Evolutionary conservation across 257 asterid genomes (phyloP).

Genomic region (Penstemon barbatus): DNA sequence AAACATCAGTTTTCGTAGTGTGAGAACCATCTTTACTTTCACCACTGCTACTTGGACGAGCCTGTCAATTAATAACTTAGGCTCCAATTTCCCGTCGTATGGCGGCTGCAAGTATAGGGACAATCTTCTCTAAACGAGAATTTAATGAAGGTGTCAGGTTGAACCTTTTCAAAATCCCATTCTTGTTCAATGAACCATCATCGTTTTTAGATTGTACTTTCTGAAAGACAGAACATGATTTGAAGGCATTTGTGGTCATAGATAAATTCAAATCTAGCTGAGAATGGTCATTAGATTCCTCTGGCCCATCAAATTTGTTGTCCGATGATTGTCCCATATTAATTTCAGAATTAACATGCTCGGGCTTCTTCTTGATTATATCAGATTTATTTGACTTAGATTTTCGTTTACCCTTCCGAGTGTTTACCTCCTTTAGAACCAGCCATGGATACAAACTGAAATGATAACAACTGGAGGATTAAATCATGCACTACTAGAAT

Average conservation of each 20-base stretch:
- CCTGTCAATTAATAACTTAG: no score
- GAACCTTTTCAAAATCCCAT: no score
- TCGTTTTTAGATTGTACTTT: conserved; percentile 4
- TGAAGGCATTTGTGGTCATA: no score
- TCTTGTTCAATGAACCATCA: not conserved
- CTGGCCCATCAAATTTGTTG: not conserved
- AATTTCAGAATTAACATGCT: conserved; percentile 10
- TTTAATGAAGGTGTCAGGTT: no score
- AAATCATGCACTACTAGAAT: no score
- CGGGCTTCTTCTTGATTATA: conserved; percentile 15
- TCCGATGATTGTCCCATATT: not conserved
- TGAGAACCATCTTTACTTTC: conserved; percentile 13
- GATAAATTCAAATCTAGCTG: no score
- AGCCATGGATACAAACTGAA: conserved; percentile 28
- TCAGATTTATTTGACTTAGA: conserved; percentile 19
- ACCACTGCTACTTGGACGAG: not conserved
- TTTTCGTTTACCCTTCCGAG: conserved; percentile 30
- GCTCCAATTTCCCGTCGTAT: not conserved
- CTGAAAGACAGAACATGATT: conserved; percentile 9
- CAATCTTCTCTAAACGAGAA: not conserved
- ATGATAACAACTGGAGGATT: not conserved
- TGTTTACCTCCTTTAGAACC: conserved; percentile 28
- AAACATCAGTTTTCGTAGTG: not conserved
- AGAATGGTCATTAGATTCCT: conserved; percentile 5
- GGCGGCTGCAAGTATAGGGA: conserved; percentile 4